phyloP scores from a whole-genome alignment of 1,284 basidiomycete species.

The Naganishia albida region DNA sequence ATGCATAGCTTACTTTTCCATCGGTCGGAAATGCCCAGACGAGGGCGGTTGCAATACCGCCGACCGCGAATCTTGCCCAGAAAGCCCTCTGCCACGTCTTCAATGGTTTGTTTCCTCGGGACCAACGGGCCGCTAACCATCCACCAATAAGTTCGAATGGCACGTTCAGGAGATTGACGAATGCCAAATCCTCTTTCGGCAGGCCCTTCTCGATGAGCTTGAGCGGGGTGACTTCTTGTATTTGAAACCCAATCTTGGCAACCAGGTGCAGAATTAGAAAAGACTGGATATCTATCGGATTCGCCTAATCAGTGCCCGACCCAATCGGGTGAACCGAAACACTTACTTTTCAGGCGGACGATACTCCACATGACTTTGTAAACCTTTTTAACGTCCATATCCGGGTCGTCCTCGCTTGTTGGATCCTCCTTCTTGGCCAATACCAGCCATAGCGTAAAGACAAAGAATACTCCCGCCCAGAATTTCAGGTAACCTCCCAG shows the following conservation, averaged over 20 bases:
- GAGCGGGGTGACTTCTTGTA: slow-evolving; percentile 88
- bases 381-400: slow-evolving; percentile 86
- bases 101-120: slow-evolving; percentile 70
- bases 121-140: slow-evolving; percentile 94
- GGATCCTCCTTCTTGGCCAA: slow-evolving; percentile 83
- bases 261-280: slow-evolving; percentile 86
- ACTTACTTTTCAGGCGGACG: slow-evolving; percentile 81
- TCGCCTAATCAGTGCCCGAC: neutral
- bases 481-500: slow-evolving; percentile 82
- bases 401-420: slow-evolving; percentile 68
- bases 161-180: slow-evolving; percentile 94
- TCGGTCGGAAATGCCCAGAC: slow-evolving; percentile 76
- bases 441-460: slow-evolving; percentile 82
- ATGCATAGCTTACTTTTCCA: slow-evolving; percentile 56
- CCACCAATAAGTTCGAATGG: slow-evolving; percentile 96
- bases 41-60: slow-evolving; percentile 70
- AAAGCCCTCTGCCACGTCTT: slow-evolving; percentile 89
- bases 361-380: slow-evolving; percentile 96
- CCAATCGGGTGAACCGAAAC: neutral
- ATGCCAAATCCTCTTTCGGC: slow-evolving; percentile 89
- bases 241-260: slow-evolving; percentile 93
- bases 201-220: slow-evolving; percentile 98
- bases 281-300: slow-evolving; percentile 77
- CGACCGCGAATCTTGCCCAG: slow-evolving; percentile 77
- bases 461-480: slow-evolving; percentile 77